Evolutionary conservation across 2,329 filamentous ascomycete species (phyloP).

Genomic region (Ophiostoma fasciatum): DNA sequence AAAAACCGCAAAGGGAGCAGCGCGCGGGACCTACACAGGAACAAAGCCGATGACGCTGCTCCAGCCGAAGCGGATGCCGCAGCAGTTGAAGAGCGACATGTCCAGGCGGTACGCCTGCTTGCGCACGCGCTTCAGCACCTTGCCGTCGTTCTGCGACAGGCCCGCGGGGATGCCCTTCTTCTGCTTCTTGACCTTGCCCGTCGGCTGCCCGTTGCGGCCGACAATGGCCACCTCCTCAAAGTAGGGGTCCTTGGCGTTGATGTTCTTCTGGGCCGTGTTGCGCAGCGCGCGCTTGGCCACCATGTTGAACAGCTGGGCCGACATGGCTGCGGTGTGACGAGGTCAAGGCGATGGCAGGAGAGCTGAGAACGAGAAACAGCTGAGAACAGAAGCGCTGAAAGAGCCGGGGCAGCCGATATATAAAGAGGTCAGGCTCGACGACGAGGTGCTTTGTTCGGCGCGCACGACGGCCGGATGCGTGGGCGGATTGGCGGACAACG

Average conservation of each 20-base stretch:
- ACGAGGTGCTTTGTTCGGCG: no score
- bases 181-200: constrained; percentile 62
- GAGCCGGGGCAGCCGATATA: no score
- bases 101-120: constrained; percentile 75
- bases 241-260: constrained; percentile 54
- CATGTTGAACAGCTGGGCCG: constrained; percentile 9
- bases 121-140: constrained; percentile 75
- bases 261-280: constrained; percentile 13
- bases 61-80: constrained; percentile 80
- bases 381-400: no score
- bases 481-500: neutral
- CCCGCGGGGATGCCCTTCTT: constrained; percentile 75
- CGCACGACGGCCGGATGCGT: no score
- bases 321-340: no score
- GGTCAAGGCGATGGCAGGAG: neutral
- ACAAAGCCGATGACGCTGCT: constrained; percentile 71
- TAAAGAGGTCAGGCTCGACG: no score
- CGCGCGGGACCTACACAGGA: constrained; percentile 67
- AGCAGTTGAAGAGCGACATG: constrained; percentile 66
- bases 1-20: no score
- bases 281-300: constrained; percentile 12
- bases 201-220: constrained; percentile 47
- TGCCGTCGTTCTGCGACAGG: constrained; percentile 66
- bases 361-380: neutral
- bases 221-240: constrained; percentile 71